phyloP scores from a whole-genome alignment of 176 grass and related monocot genomes.

The Calamus simplicifolius region DNA sequence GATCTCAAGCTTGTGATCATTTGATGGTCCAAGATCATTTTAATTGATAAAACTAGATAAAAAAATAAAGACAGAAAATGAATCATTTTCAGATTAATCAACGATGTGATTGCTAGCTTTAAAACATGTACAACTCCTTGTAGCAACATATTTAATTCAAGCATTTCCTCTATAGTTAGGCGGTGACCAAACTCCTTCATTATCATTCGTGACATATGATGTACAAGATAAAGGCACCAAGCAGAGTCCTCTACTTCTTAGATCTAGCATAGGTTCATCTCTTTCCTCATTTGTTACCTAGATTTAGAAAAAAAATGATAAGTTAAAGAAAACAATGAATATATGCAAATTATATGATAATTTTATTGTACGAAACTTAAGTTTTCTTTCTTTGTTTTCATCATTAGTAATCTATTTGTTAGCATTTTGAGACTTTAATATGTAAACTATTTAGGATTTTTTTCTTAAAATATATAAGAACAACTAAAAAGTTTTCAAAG shows the following conservation, averaged over 20 bases:
- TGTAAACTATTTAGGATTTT: too few relatives aligned
- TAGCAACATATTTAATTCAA: conserved; percentile 1
- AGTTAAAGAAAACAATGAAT: background rate
- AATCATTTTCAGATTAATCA: too few relatives aligned
- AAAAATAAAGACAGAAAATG: too few relatives aligned
- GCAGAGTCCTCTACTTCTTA: conserved; percentile 85
- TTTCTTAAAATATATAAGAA: too few relatives aligned
- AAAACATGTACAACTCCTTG: conserved; percentile 1
- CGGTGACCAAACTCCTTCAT: conserved; percentile 52
- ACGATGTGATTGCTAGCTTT: background rate
- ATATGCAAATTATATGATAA: background rate
- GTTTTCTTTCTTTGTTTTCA: too few relatives aligned
- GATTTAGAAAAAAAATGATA: background rate
- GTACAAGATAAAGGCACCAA: conserved; percentile 87
- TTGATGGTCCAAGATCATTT: too few relatives aligned
- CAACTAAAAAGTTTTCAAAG: too few relatives aligned
- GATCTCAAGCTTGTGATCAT: too few relatives aligned
- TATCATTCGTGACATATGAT: conserved; percentile 82
- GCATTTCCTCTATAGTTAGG: conserved; percentile 43
- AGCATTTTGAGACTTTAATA: too few relatives aligned
- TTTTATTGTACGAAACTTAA: background rate
- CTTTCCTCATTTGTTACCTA: conserved; percentile 23
- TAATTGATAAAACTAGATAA: too few relatives aligned
- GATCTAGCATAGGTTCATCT: conserved; percentile 39
- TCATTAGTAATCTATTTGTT: too few relatives aligned